Evolutionary conservation across 2,329 filamentous ascomycete species (phyloP), one percentile per base, ranked within the genome.

Genomic region (Blumeria graminis): DNA sequence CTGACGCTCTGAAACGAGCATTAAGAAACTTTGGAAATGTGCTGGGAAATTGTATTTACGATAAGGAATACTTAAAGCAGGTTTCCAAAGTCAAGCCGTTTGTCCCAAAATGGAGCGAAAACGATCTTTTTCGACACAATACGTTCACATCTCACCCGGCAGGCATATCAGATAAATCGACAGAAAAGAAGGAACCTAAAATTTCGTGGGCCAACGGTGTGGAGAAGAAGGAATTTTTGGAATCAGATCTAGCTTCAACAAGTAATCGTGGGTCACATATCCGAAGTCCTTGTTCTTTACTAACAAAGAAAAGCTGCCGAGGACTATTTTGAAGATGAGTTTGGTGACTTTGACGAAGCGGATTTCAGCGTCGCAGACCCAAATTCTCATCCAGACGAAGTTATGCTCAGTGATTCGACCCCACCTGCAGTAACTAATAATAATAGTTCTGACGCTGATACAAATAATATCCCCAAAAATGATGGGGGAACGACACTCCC

Each of bases 1-100:
- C 93, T 9, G 92, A 98, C 70, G 92, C 81, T 1, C 67, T 98
- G 66, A 98, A 98, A 70, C 77, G 92, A 61, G 80, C 92, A 1
- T 67, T 98, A 64, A 77, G 90, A 58, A 95, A 81, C 60, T 98
- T 98, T 69, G 92, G 92, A 58, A 96, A 96, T 64, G 84, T 96
- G 14, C 74, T 98, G 56, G 92, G 92, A n/a, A 98, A 96, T 67
- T 98, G 92, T 72, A 81, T 98, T 58, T 96, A 98, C 69, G 92
- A 98, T 71, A 94, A 95, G 69, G 82, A 90, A 59, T 98, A 94
- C 66, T 73, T 98, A 57, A 76, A 81, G 55, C 89, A 87, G 67
- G 85, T 96, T n/a, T 84, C 82, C 55, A 94, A 87, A 70, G 74
- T 98, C 65, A 96, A 94, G 72, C 78, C 81, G 14, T 75, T 77